A percentile compares a stretch with the other conserved stretches of the same genome.
Conservation (phyloP, 345 rosid species). For the Pelargonium nanum region DNA sequence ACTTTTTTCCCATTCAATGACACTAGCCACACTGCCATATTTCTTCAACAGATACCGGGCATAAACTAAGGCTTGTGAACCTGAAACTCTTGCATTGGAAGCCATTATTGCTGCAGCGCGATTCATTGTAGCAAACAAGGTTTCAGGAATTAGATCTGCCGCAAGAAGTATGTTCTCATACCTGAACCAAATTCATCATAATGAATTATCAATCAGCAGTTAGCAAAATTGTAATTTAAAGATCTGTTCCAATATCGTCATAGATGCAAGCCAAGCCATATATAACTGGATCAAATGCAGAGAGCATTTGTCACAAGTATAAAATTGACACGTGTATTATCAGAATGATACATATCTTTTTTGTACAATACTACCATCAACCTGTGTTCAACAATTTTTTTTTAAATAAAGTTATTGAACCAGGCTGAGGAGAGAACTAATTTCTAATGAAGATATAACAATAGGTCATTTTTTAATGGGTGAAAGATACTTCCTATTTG, state of each 20-base stretch:
- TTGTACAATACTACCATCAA: neutral
- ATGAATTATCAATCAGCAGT: neutral
- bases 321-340: neutral
- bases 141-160: conserved; percentile 78
- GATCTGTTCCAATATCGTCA: neutral
- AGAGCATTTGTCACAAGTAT: neutral
- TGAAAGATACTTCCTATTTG: no score
- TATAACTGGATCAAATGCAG: neutral
- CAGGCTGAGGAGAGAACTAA: neutral
- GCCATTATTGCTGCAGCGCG: conserved; percentile 52
- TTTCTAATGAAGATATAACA: no score
- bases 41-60: conserved; percentile 69
- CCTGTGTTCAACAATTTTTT: neutral
- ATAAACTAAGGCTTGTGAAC: conserved; percentile 58
- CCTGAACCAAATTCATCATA: conserved; percentile 35
- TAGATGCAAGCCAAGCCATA: conserved; percentile 4
- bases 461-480: no score
- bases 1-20: conserved; percentile 82
- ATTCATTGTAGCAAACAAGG: conserved; percentile 55
- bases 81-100: conserved; percentile 59
- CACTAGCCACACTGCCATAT: conserved; percentile 65
- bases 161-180: conserved; percentile 72
- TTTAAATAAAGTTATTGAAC: neutral
- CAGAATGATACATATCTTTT: neutral
- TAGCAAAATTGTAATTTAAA: neutral